Conservation (phyloP, 202 grass and related monocot genomes). For the Zizania palustris region DNA sequence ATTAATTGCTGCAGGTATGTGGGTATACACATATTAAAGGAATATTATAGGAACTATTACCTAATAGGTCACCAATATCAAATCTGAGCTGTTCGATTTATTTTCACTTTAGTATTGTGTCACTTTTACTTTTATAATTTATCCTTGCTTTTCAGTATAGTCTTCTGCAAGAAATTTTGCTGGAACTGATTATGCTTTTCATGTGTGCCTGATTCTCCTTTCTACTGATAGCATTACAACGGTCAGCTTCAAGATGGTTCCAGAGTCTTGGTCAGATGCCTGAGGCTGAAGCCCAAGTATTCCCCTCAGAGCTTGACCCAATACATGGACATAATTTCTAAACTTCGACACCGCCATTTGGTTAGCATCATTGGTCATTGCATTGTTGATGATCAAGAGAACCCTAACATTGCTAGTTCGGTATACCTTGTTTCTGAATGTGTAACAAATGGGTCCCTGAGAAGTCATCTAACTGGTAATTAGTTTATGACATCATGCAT, state of each 20-base stretch:
- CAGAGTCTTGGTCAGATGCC: conserved; percentile 60
- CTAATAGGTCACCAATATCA: no score
- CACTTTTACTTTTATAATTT: neutral
- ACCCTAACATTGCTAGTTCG: conserved; percentile 43
- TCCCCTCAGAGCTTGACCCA: conserved; percentile 66
- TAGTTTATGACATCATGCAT: neutral
- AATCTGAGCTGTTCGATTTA: conserved; percentile 5
- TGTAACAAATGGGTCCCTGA: conserved; percentile 76
- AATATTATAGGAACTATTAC: no score
- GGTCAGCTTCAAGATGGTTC: conserved; percentile 85
- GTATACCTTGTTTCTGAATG: conserved; percentile 72
- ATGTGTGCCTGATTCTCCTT: neutral
- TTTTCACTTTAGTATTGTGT: conserved; percentile 6
- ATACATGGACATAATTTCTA: conserved; percentile 83
- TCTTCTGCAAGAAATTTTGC: conserved; percentile 8
- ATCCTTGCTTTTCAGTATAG: neutral
- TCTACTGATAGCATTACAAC: conserved; percentile 58
- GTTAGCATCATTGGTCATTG: conserved; percentile 89
- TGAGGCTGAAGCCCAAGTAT: conserved; percentile 77
- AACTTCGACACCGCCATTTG: conserved; percentile 83
- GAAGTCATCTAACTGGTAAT: conserved; percentile 86
- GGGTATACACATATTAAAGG: no score
- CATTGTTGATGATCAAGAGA: conserved; percentile 55
- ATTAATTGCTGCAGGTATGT: no score
- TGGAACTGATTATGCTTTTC: conserved; percentile 24